phyloP scores from a whole-genome alignment of 2,329 filamentous ascomycete species.

The Trichoderma gracile region DNA sequence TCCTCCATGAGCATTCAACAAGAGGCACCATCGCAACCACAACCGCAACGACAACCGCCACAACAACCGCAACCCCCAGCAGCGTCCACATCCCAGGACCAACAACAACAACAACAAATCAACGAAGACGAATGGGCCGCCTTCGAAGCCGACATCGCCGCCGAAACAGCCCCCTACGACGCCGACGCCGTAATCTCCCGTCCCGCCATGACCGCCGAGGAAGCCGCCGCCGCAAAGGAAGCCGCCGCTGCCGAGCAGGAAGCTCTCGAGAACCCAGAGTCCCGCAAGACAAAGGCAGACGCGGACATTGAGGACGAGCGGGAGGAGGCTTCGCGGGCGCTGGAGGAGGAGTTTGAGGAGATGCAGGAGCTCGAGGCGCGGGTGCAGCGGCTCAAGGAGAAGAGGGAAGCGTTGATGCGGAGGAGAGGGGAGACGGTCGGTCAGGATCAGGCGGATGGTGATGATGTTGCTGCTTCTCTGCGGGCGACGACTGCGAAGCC shows the following conservation, averaged over 20 bases:
- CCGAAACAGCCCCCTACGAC: conserved; percentile 40
- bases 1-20: conserved; percentile 16
- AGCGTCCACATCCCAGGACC: neutral
- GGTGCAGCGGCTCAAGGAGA: conserved; percentile 67
- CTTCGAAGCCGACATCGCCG: conserved; percentile 79
- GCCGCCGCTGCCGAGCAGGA: conserved; percentile 37
- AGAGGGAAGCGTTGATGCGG: conserved; percentile 62
- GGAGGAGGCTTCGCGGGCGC: conserved; percentile 71
- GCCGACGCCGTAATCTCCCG: conserved; percentile 65
- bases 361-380: conserved; percentile 78
- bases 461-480: conserved; percentile 19
- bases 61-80: neutral
- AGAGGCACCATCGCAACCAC: conserved; percentile 1
- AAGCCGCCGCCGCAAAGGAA: conserved; percentile 57
- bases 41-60: conserved; percentile 28
- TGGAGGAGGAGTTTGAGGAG: conserved; percentile 78
- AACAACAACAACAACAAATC: conserved; percentile 35
- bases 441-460: conserved; percentile 33
- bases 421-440: conserved; percentile 38
- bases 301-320: conserved; percentile 63
- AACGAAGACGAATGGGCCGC: conserved; percentile 85
- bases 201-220: conserved; percentile 64
- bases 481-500: neutral
- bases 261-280: conserved; percentile 35
- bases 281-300: conserved; percentile 56